Evolutionary conservation across 345 rosid species (phyloP), one percentile per base, ranked within the genome.

Genomic region (Boechera divaricarpa): DNA sequence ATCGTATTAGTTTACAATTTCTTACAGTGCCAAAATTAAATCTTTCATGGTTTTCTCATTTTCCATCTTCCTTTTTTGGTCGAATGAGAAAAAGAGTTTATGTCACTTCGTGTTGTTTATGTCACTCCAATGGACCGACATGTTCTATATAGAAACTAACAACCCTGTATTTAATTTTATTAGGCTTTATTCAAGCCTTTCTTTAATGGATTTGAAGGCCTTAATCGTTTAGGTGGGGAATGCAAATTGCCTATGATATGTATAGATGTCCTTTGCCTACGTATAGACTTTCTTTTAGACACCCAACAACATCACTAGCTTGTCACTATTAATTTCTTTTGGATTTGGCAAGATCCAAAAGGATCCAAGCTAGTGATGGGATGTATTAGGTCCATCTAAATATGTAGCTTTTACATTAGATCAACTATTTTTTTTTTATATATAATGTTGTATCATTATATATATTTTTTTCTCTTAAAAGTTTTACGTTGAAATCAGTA

Each of bases 301-400:
- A 64, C 38, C 11, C 15, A 57, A 55, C 71, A 74, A 12, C 7
- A 44, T 54, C 71, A 21, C 48, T 74, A 64, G 63, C 77, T 55
- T 53, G 70, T 73, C 62, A 54, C 70, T 63, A 41, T 26, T 73
- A 53, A 45, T 44, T 33, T 65, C 48, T 3, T 51, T 74, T 28
- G 15, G 73, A 67, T 48, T 75, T 67, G 42, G 44, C 79, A 58
- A 58, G 28, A 67, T 75, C 62, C 33, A 58, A 75, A 67, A 75
- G 32, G 52, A 59, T 67, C 61, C 53, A 67, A 67, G 61, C 54
- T 67, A 51, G 44, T 75, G 79, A 58, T 48, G 44, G 51, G 35
- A 51, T 5, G n/a, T 16, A 44, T 52, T n/a, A 39, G 49, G 61
- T 3, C 36, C 72, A 68, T 53, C 58, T 13, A 48, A 4, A 48